Evolutionary conservation across 2,329 filamentous ascomycete species (phyloP).

Genomic region (Botrytis byssoidea): DNA sequence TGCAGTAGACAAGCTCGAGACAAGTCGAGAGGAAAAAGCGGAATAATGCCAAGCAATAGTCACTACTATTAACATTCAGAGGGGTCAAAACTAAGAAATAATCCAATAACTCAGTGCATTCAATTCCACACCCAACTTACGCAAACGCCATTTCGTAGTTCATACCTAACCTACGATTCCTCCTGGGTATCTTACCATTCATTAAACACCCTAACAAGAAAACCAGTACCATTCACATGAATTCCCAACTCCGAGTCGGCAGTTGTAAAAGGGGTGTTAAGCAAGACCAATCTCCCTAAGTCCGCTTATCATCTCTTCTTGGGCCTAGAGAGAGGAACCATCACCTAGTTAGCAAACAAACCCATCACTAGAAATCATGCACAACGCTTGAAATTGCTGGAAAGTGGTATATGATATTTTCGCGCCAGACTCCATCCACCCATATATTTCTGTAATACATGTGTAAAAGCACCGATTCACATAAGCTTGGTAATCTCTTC

Average conservation of each 20-base stretch:
- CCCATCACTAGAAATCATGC: slow-evolving; percentile 10
- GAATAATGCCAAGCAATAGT: neutral
- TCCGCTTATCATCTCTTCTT: slow-evolving; percentile 17
- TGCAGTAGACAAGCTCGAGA: neutral
- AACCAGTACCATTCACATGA: neutral
- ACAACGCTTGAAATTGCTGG: slow-evolving; percentile 8
- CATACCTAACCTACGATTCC: neutral
- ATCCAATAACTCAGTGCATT: neutral
- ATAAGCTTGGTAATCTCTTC: slow-evolving; percentile 42
- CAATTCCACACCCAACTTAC: neutral
- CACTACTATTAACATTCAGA: neutral
- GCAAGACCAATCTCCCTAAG: slow-evolving; percentile 20
- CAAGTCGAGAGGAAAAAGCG: neutral
- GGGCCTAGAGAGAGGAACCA: slow-evolving; percentile 18
- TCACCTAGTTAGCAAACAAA: slow-evolving; percentile 20
- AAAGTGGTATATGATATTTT: slow-evolving; percentile 23
- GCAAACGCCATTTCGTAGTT: neutral
- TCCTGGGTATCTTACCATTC: slow-evolving; percentile 9
- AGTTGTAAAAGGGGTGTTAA: neutral
- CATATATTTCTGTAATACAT: slow-evolving; percentile 27
- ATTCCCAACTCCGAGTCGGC: neutral
- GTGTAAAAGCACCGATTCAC: slow-evolving; percentile 33
- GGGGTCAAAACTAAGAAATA: neutral
- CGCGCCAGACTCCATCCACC: slow-evolving; percentile 28
- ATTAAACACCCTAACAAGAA: neutral